phyloP scores from a whole-genome alignment of 2,329 filamentous ascomycete species.

The Myriangium duriaei region DNA sequence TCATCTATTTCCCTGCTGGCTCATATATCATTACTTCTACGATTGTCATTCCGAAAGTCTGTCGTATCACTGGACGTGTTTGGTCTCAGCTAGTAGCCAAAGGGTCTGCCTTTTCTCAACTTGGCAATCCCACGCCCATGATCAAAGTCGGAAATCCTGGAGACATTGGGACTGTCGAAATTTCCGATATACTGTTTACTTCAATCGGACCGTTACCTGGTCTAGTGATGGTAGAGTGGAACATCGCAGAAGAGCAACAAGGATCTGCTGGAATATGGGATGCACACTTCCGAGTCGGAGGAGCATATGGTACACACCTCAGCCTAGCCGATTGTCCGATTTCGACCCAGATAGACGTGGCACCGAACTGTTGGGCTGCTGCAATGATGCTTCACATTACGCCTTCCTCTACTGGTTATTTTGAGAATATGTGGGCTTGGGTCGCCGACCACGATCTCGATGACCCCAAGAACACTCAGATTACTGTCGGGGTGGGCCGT shows the following conservation, averaged over 20 bases:
- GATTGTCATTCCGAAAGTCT: constrained; percentile 35
- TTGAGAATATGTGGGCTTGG: constrained; percentile 45
- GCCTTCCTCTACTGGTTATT: constrained; percentile 34
- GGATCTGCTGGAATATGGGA: constrained; percentile 37
- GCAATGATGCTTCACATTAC: constrained; percentile 38
- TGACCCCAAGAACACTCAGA: constrained; percentile 27
- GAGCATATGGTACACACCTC: constrained; percentile 21
- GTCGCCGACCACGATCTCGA: constrained; percentile 42
- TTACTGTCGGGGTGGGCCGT: constrained; percentile 35
- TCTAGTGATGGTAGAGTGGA: constrained; percentile 36
- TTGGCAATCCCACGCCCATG: constrained; percentile 34
- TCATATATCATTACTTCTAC: constrained; percentile 36
- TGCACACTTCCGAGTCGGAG: constrained; percentile 25
- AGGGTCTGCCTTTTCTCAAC: constrained; percentile 35
- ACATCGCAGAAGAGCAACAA: constrained; percentile 34
- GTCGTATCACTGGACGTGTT: constrained; percentile 43
- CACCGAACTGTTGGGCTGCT: constrained; percentile 27
- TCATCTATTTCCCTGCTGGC: constrained; percentile 33
- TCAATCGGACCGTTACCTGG: constrained; percentile 35
- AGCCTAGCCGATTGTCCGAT: constrained; percentile 25
- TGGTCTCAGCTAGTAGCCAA: constrained; percentile 40
- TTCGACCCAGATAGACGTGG: constrained; percentile 22
- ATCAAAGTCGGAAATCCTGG: constrained; percentile 39
- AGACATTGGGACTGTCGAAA: constrained; percentile 38
- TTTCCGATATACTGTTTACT: constrained; percentile 42